Conservation (phyloP, 1,139 yeast genomes). For the Yamadazyma sp. region DNA sequence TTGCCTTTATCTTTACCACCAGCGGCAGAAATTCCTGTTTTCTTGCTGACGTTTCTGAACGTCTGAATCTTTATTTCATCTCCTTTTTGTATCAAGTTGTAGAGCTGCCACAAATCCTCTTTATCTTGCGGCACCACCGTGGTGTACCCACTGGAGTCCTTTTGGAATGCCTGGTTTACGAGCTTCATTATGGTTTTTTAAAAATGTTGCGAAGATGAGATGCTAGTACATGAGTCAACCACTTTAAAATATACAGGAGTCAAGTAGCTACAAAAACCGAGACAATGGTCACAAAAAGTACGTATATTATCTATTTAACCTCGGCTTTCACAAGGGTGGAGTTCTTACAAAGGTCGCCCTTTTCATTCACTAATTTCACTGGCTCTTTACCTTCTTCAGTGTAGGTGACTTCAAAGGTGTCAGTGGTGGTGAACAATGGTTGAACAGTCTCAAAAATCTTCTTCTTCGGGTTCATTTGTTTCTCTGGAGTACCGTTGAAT, state of each 20-base stretch:
- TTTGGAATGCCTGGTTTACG: constrained; percentile 21
- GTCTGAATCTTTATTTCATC: constrained; percentile 75
- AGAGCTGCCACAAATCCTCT: constrained; percentile 88
- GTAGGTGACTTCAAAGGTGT: constrained; percentile 72
- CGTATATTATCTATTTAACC: constrained; percentile 52
- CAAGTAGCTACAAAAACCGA: not conserved
- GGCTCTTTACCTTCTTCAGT: constrained; percentile 79
- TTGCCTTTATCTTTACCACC: constrained; percentile 43
- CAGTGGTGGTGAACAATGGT: constrained; percentile 84
- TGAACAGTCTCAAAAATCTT: constrained; percentile 96
- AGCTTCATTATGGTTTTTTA: constrained; percentile 13
- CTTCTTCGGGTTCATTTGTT: constrained; percentile 96
- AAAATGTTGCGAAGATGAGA: constrained; percentile 1
- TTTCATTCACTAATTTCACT: constrained; percentile 72
- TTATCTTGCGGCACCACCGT: constrained; percentile 79
- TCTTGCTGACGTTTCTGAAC: constrained; percentile 58
- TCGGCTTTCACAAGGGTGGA: constrained; percentile 65
- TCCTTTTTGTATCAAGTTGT: constrained; percentile 73
- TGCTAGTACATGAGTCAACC: not conserved
- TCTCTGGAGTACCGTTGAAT: constrained; percentile 83
- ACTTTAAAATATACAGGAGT: no score
- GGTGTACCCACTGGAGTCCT: constrained; percentile 65
- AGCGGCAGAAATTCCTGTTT: constrained; percentile 22
- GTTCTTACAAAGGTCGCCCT: constrained; percentile 73
- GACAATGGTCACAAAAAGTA: not conserved